Base-by-base conservation (phyloP, 768 basidiomycete species). In the Mycena galopus region DNA sequence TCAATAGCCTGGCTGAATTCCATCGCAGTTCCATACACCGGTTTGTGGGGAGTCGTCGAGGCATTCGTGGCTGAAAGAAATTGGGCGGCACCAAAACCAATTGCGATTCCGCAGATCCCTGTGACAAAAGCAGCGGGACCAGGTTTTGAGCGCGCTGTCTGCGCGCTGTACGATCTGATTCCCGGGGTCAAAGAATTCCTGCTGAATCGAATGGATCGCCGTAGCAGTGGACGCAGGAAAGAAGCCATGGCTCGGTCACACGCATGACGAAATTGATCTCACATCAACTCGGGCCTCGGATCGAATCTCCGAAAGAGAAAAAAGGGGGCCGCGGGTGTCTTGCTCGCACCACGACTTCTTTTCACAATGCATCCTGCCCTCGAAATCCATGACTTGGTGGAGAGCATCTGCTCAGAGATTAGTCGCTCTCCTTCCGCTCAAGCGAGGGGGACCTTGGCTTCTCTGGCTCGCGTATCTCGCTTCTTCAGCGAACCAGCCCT, bases 1-100 rank as follows among this genome's bases (percentile, higher is more conserved):
- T 59, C 33, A 27, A 72, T 72, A 5, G 65, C 71, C 21, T 47
- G 39, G n/a, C 33, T 21, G 61, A 72, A 72, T n/a, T 72, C 65
- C 12, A 50, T 44, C 29, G 30, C 21, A 1, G 71, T 63, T 25
- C 65, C 70, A 29, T 66, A 71, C 21, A 23, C 19, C 11, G 70
- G 58, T 11, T 44, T 30, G 10, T 27, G 25, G 7, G 56, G 21
- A 14, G 19, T 7, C 10, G n/a, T 21, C 14, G 59, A 47, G 17
- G 19, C 29, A 4, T 55, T 62, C 3, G 27, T n/a, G 19, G 2
- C 42, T 30, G 19, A 65, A 25, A 56, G n/a, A 27, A 71, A 61
- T 17, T 58, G 65, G 39, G 71, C 51, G 1, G 53, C 60, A 51
- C 59, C 60, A 3, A 62, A 63, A 35, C 60, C 71, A n/a, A 67